Percentiles rank a stretch among this genome's conserved stretches.
These are phyloP conservation scores for Cardiospermum halicacabum DNA, from an alignment of 345 rosid genomes.

Conservation along the genomic window DNA sequence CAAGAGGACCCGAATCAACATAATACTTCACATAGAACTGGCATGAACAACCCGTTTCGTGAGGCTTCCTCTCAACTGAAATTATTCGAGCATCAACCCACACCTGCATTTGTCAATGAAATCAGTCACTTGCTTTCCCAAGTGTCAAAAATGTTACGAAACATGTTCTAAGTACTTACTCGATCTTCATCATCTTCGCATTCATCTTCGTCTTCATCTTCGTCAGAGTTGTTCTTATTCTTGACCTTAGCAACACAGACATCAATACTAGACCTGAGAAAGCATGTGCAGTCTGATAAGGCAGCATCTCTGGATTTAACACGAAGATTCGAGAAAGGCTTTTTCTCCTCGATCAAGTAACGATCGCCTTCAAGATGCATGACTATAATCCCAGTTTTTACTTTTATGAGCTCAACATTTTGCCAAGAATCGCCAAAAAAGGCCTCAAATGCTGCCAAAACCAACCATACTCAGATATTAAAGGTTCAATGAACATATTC, in stretches of 20 bases:
- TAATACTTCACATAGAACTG: constrained; percentile 53
- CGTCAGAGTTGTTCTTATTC: constrained; percentile 21
- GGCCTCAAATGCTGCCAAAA: constrained; percentile 70
- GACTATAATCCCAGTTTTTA: constrained; percentile 47
- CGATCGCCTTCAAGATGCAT: constrained; percentile 35
- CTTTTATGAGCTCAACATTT: constrained; percentile 42
- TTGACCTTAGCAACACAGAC: constrained; percentile 43
- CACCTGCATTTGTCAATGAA: constrained; percentile 36
- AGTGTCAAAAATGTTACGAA: background rate
- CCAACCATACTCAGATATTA: constrained; percentile 3
- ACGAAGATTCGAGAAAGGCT: constrained; percentile 55
- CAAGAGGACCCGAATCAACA: constrained; percentile 50
- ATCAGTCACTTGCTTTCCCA: background rate
- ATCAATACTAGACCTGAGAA: constrained; percentile 75
- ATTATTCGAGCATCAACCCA: constrained; percentile 78
- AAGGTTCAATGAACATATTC: background rate
- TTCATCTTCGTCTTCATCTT: too few species aligned
- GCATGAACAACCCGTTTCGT: constrained; percentile 56
- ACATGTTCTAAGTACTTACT: constrained; percentile 21
- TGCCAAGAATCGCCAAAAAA: constrained; percentile 56
- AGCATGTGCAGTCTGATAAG: constrained; percentile 57
- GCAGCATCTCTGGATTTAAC: constrained; percentile 65
- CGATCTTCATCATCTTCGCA: constrained; percentile 32
- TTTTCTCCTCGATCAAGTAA: constrained; percentile 26
- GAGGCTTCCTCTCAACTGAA: constrained; percentile 75